Conservation (phyloP, 2,329 filamentous ascomycete species). For the Penicillium freii region DNA sequence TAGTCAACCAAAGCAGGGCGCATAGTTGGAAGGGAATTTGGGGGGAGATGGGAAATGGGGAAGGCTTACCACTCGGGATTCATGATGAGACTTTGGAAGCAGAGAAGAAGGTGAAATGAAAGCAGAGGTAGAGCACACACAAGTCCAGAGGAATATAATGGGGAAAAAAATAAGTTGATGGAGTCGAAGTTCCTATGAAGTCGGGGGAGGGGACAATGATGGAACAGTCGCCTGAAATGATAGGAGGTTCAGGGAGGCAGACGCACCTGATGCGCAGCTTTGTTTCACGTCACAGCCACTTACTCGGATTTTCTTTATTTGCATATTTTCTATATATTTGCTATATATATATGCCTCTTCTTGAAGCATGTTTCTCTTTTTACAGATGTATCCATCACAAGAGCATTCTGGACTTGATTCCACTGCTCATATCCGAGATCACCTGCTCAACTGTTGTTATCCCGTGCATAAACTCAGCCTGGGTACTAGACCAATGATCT, state of each 20-base stretch:
- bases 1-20: background rate
- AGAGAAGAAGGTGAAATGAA: slow-evolving; percentile 11
- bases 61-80: slow-evolving; percentile 50
- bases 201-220: slow-evolving; percentile 27
- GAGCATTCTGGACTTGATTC: no score
- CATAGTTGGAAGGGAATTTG: slow-evolving; percentile 6
- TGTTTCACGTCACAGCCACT: slow-evolving; percentile 19
- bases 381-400: background rate
- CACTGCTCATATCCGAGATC: background rate
- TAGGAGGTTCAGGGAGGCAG: slow-evolving; percentile 30
- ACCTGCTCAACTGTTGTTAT: slow-evolving; percentile 4
- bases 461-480: slow-evolving; percentile 9
- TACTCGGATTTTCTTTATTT: slow-evolving; percentile 7
- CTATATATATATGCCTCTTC: background rate
- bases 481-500: background rate
- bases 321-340: background rate
- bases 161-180: slow-evolving; percentile 15
- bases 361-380: background rate
- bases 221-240: slow-evolving; percentile 29
- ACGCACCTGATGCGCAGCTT: slow-evolving; percentile 29
- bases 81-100: slow-evolving; percentile 37
- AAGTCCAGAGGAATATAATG: slow-evolving; percentile 16
- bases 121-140: slow-evolving; percentile 1
- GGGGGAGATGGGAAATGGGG: slow-evolving; percentile 6
- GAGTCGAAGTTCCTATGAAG: slow-evolving; percentile 13